Percentiles rank a stretch among this genome's conserved stretches.
Evolutionary conservation across 2,329 filamentous ascomycete genomes (phyloP).

Genomic region (Chaetomiaceae sp.): DNA sequence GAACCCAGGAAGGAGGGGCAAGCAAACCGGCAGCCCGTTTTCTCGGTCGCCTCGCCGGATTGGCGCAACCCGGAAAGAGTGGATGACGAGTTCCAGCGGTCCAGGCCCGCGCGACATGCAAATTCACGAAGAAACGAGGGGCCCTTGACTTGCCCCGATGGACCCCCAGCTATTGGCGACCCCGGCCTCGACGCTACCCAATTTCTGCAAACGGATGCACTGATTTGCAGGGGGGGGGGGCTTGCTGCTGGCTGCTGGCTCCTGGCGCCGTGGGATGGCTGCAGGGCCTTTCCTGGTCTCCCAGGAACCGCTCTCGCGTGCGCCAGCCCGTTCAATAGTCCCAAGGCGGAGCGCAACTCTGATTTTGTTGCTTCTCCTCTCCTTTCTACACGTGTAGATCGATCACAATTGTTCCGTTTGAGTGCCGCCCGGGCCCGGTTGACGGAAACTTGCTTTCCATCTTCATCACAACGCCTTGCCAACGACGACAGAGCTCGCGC

Average conservation of each 20-base stretch:
- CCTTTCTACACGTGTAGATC: not conserved
- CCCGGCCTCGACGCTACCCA: conserved; percentile 9
- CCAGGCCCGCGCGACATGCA: conserved; percentile 6
- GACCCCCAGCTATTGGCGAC: conserved; percentile 5
- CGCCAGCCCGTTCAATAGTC: conserved; percentile 15
- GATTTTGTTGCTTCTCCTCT: conserved; percentile 17
- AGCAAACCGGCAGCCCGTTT: conserved; percentile 4
- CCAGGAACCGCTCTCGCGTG: conserved; percentile 19
- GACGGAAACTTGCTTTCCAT: too few relatives aligned
- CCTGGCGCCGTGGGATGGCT: conserved; percentile 3
- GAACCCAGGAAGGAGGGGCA: too few relatives aligned
- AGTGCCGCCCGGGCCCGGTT: too few relatives aligned
- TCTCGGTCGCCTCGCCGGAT: not conserved
- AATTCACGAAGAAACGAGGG: conserved; percentile 6
- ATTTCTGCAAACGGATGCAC: conserved; percentile 11
- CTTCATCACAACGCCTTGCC: too few relatives aligned
- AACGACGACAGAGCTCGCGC: not conserved
- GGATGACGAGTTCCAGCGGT: conserved; percentile 16
- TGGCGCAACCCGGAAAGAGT: conserved; percentile 12
- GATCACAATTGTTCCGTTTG: too few relatives aligned
- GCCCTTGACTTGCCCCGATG: conserved; percentile 1
- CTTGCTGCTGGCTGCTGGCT: not conserved
- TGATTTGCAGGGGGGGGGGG: conserved; percentile 4
- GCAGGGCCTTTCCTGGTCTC: conserved; percentile 14
- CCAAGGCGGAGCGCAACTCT: conserved; percentile 16